phyloP scores from a whole-genome alignment of 2,329 filamentous ascomycete species.

The Botrytis aclada region DNA sequence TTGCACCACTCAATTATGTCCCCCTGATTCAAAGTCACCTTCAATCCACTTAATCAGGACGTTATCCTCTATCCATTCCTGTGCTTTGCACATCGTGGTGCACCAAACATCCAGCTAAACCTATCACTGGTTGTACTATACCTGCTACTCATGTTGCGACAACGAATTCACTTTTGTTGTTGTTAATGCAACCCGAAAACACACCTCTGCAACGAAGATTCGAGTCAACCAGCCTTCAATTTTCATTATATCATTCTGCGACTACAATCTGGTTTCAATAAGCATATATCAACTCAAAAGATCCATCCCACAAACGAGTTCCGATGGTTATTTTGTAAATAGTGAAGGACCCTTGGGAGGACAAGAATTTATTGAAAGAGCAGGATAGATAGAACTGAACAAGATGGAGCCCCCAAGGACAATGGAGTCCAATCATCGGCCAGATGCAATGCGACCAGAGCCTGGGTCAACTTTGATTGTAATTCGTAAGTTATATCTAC shows the following conservation, averaged over 20 bases:
- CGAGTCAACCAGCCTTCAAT: not conserved
- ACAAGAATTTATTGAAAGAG: not conserved
- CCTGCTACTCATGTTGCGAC: slow-evolving; percentile 16
- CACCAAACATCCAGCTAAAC: not conserved
- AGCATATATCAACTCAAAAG: not conserved
- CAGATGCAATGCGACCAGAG: slow-evolving; percentile 46
- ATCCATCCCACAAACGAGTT: not conserved
- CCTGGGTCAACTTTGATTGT: slow-evolving; percentile 67
- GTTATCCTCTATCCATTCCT: not conserved
- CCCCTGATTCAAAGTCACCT: slow-evolving; percentile 14
- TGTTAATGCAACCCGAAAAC: slow-evolving; percentile 10
- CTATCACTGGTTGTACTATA: not conserved
- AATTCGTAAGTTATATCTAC: slow-evolving; percentile 63
- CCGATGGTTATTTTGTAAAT: slow-evolving; percentile 13
- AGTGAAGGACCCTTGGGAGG: not conserved
- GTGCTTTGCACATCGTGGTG: slow-evolving; percentile 1
- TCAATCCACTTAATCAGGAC: slow-evolving; percentile 13
- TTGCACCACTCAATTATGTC: slow-evolving; percentile 8
- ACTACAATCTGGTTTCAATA: not conserved
- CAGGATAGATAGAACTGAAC: slow-evolving; percentile 23
- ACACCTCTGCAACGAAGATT: not conserved
- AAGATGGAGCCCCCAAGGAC: slow-evolving; percentile 44
- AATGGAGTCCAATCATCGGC: slow-evolving; percentile 41
- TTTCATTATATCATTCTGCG: not conserved
- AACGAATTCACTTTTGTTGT: slow-evolving; percentile 17